Conservation (phyloP, 1,284 basidiomycete species). For the Porodaedalea pini region DNA sequence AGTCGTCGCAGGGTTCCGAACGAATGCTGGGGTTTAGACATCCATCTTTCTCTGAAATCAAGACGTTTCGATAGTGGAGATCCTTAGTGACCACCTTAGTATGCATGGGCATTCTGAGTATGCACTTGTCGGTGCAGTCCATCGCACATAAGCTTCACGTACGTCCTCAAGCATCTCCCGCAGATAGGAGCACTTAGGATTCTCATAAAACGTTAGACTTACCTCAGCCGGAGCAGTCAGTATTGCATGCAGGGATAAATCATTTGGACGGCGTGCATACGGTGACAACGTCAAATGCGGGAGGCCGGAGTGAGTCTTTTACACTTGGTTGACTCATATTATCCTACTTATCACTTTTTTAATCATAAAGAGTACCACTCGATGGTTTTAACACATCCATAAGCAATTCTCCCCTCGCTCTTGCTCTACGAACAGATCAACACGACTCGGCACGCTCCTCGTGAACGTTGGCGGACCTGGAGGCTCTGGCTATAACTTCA, state of each 20-base stretch:
- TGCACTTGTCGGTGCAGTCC: too few species aligned
- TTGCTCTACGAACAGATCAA: slow-evolving; percentile 22
- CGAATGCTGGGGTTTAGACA: too few species aligned
- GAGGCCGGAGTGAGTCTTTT: slow-evolving; percentile 14
- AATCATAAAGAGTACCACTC: slow-evolving; percentile 22
- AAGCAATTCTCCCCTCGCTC: slow-evolving; percentile 21
- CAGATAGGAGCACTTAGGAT: too few species aligned
- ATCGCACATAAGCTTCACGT: too few species aligned
- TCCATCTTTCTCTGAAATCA: too few species aligned
- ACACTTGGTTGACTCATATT: background rate
- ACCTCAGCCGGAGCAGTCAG: too few species aligned
- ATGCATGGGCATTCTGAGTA: too few species aligned
- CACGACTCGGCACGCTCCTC: slow-evolving; percentile 20
- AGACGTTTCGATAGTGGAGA: too few species aligned
- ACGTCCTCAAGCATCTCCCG: too few species aligned
- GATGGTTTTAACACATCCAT: slow-evolving; percentile 21
- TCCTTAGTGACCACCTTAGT: too few species aligned
- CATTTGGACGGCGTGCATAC: slow-evolving; percentile 11
- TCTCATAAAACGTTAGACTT: too few species aligned
- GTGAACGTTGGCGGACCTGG: slow-evolving; percentile 24
- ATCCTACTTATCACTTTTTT: background rate
- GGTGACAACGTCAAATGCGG: slow-evolving; percentile 20
- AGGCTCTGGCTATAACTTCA: slow-evolving; percentile 25
- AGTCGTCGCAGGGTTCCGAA: too few species aligned
- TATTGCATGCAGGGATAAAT: slow-evolving; percentile 10